Evolutionary conservation across 1,284 basidiomycete genomes (phyloP), one percentile per base, ranked within the genome.

Genomic region (Ceratobasidium sp.): DNA sequence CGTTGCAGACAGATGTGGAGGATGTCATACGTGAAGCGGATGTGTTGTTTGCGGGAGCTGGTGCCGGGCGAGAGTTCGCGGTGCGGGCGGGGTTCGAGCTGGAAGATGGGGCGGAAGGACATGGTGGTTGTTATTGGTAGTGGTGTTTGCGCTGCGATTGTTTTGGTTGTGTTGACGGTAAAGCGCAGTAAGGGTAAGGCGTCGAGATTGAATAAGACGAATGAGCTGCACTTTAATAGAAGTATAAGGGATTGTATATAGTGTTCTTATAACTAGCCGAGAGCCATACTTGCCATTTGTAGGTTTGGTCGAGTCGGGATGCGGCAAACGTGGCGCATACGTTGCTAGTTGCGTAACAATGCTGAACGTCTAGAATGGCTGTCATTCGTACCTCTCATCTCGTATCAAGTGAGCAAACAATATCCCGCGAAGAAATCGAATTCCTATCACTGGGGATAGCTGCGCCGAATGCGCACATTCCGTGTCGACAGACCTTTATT

Each of bases 1-100:
- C 87, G 85, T 63, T 92, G 88, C 46, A 95, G 81, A 76, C 85
- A 89, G 49, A 92, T 81, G 67, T 94, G 87, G 16, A 95, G 81
- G 14, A 93, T 78, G 79, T 94, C 92, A 77, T 86, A 87, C 3
- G 93, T 81, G 16, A 90, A 86, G 33, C 88, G 85, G 53, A 94
- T 83, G 78, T 92, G 92, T 2, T 87, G 81, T 78, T 87, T 88
- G 40, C 91, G 84, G 42, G 87, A 71, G 33, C 56, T 71, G 36
- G 56, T 71, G 80, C 54, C 14, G 7, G 67, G 56, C 5, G 42
- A 36, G 12, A 71, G 56, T 44, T 59, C 56, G n/a, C 67, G 42
- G 33, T 71, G 67, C 11, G 67, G 67, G 28, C 67, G 67, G 3
- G 67, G 67, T 30, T 58, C 46, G 40, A 71, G 67, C 6, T 48